Evolutionary conservation across 2,329 filamentous ascomycete species (phyloP).

Genomic region (Magnaporthales sp.): DNA sequence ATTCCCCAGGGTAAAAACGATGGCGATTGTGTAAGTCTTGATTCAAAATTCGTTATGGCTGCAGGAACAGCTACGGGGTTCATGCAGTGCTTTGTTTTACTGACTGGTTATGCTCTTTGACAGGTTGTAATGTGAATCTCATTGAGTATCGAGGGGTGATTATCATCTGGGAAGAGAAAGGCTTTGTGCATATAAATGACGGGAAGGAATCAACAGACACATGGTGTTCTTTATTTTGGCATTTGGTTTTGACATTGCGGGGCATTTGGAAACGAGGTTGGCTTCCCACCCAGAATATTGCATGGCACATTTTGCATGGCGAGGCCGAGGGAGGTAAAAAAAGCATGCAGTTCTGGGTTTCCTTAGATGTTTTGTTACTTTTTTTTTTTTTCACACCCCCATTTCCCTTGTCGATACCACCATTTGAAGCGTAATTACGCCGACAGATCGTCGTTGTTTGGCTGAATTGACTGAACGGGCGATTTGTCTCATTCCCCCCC

Average conservation of each 20-base stretch:
- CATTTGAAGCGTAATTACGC: neutral
- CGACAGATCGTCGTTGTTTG: neutral
- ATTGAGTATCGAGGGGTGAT: neutral
- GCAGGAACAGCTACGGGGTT: neutral
- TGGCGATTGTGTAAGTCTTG: conserved; percentile 73
- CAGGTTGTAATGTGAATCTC: conserved; percentile 5
- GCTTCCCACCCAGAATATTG: neutral
- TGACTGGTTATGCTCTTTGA: neutral
- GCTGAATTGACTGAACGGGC: neutral
- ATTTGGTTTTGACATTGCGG: neutral
- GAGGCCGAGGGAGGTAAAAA: neutral
- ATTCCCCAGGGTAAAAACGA: conserved; percentile 77
- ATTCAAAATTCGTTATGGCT: neutral
- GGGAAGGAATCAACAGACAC: neutral
- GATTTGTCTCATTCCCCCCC: neutral
- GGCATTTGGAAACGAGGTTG: neutral
- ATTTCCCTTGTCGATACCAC: neutral
- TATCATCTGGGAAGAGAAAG: neutral
- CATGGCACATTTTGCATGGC: neutral
- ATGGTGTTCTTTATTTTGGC: neutral
- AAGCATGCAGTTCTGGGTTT: neutral
- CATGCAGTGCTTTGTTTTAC: neutral
- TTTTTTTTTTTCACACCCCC: too few relatives aligned
- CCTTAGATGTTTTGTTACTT: neutral
- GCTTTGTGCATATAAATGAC: conserved; percentile 3